These are phyloP conservation scores for Raddia guianensis DNA, from an alignment of 176 grass and related monocot genomes.

Conservation along the genomic window DNA sequence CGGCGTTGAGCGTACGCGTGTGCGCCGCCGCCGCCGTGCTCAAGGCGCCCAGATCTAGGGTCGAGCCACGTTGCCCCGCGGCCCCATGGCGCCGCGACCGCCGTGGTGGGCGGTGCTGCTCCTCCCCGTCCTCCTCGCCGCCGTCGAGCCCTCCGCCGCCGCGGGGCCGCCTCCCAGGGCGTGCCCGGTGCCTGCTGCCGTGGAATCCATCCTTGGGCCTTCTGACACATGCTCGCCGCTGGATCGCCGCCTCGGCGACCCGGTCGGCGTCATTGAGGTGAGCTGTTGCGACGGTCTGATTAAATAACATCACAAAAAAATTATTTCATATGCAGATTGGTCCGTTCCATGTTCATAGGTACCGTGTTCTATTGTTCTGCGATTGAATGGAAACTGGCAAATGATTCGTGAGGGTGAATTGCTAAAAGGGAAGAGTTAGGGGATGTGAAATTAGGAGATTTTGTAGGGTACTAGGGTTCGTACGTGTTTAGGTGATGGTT, in stretches of 20 bases:
- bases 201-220: slow-evolving; percentile 43
- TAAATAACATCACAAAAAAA: not conserved
- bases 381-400: not conserved
- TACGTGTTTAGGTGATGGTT: not conserved
- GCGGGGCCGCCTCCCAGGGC: not conserved
- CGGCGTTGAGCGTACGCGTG: slow-evolving; percentile 35
- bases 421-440: not conserved
- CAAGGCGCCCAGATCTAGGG: slow-evolving; percentile 45
- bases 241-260: slow-evolving; percentile 46
- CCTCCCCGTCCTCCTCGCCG: slow-evolving; percentile 37
- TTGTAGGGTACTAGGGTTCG: slow-evolving; percentile 18
- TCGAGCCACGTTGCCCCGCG: not conserved
- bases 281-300: slow-evolving; percentile 15
- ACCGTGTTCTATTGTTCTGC: not conserved
- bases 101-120: slow-evolving; percentile 39
- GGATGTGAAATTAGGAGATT: not conserved
- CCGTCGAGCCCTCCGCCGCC: slow-evolving; percentile 11
- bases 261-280: slow-evolving; percentile 70
- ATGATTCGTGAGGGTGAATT: not conserved
- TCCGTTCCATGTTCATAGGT: not conserved
- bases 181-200: slow-evolving; percentile 36
- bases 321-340: not conserved
- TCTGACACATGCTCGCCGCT: slow-evolving; percentile 40
- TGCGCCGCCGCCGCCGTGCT: slow-evolving; percentile 14
- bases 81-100: slow-evolving; percentile 44